Evolutionary conservation across 2,329 filamentous ascomycete genomes (phyloP).

Genomic region (Trichoderma pleuroti): DNA sequence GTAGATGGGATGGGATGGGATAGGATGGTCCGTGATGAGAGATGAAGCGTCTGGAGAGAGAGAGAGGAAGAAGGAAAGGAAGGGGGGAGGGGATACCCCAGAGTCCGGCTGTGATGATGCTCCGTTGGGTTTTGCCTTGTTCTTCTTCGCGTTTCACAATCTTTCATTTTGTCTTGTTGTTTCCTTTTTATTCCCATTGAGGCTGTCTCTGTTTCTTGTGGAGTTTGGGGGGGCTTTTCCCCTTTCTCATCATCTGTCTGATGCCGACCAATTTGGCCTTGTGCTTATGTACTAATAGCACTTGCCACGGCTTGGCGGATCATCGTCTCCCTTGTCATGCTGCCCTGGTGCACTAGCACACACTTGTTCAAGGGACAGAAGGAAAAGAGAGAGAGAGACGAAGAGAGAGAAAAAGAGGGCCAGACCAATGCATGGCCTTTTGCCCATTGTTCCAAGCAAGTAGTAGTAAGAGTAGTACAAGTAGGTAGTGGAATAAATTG

Average conservation of each 20-base stretch:
- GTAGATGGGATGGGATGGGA: background rate
- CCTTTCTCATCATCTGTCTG: background rate
- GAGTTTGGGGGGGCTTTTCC: background rate
- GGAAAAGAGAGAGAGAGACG: background rate
- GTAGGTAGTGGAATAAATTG: background rate
- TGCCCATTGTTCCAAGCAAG: background rate
- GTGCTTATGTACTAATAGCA: background rate
- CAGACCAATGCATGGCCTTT: background rate
- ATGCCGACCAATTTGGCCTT: background rate
- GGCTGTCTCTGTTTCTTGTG: background rate
- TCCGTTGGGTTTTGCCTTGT: background rate
- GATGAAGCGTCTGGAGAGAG: background rate
- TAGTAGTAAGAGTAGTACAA: too few relatives aligned
- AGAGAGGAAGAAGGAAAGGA: background rate
- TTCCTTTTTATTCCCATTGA: background rate
- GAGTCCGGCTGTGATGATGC: background rate
- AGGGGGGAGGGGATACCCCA: background rate
- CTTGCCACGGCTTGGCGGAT: background rate
- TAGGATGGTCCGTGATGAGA: background rate
- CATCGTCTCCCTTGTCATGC: background rate
- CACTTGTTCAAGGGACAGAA: background rate
- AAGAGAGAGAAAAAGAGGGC: background rate
- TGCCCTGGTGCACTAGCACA: background rate
- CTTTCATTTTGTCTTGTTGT: background rate
- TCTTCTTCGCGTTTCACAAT: background rate